Conservation (phyloP, 2,329 filamentous ascomycete genomes). For the Zymoseptoria ardabiliae region DNA sequence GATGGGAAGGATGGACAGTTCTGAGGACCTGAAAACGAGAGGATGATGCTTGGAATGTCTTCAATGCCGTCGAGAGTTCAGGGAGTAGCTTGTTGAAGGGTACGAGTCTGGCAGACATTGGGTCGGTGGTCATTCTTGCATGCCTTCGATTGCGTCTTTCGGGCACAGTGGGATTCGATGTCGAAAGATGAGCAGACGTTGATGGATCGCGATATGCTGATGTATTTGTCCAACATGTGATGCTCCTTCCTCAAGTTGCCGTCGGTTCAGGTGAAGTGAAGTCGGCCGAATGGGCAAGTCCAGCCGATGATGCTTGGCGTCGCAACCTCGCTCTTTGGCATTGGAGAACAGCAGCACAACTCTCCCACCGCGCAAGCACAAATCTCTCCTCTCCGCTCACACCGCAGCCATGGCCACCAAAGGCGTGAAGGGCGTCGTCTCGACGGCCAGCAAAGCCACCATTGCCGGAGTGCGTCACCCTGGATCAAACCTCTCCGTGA, state of each 20-base stretch:
- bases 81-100: constrained; percentile 8
- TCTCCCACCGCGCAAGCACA: background rate
- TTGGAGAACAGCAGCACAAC: background rate
- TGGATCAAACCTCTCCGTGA: background rate
- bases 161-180: too few relatives aligned
- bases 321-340: background rate
- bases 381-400: background rate
- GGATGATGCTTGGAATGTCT: constrained; percentile 36
- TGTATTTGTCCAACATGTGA: background rate
- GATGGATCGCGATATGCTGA: too few relatives aligned
- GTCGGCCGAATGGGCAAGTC: background rate
- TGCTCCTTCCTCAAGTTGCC: background rate
- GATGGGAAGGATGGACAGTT: constrained; percentile 21
- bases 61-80: constrained; percentile 34
- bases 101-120: constrained; percentile 11
- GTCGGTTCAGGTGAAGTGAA: background rate
- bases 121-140: background rate
- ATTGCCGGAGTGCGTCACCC: constrained; percentile 9
- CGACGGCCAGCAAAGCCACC: constrained; percentile 14
- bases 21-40: constrained; percentile 31
- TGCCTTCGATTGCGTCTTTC: background rate
- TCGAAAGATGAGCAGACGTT: too few relatives aligned
- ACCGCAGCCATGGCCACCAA: constrained; percentile 11
- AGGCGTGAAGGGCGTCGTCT: constrained; percentile 13
- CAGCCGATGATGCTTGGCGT: background rate